Evolutionary conservation across 306 rosid species (phyloP), one percentile per base, ranked within the genome.

Genomic region (Quercus ilex): DNA sequence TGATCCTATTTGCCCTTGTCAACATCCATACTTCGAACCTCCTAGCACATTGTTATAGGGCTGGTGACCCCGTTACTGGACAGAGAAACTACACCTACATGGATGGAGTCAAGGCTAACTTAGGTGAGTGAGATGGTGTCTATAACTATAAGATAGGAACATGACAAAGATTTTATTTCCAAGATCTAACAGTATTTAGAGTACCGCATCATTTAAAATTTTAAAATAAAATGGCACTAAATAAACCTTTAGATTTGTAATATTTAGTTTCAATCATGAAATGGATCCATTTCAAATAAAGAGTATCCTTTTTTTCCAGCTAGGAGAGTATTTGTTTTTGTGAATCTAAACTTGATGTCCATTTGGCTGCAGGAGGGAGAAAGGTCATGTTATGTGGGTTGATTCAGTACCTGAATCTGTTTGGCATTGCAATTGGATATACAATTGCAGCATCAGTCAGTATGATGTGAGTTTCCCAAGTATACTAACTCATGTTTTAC

Each of bases 401-500:
- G 51, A 84, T 90, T 71, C 94, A 92, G 69, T 92, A 90, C 80
- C 63, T 88, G 65, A 90, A 92, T 69, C 71, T 92, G 72, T 88
- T 92, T 84, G 97, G 97, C 51, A 64, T 82, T 65, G 91, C 91
- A 70, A 82, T 88, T 65, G 97, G 94, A 14, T 92, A 92, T 69
- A 90, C 94, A 28, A 90, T 92, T 79, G 94, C 94, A 49, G 92
- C 97, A 62, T 90, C 94, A 20, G 97, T 92, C 70, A 92, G 94
- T 58, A 92, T 90, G 97, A 92, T 92, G 97, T 92, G 81, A 87
- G 97, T 87, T 71, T 5, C 43, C 55, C 13, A 11, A 59, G 63
- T 18, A 28, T 35, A 71, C 49, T 30, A 20, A 77, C 17, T 53
- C 46, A 17, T 3, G 7, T 65, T 65, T 65, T 7, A 13, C 71